These are phyloP conservation scores for Vigna unguiculata DNA, from an alignment of 306 rosid genomes.

Conservation along the genomic window DNA sequence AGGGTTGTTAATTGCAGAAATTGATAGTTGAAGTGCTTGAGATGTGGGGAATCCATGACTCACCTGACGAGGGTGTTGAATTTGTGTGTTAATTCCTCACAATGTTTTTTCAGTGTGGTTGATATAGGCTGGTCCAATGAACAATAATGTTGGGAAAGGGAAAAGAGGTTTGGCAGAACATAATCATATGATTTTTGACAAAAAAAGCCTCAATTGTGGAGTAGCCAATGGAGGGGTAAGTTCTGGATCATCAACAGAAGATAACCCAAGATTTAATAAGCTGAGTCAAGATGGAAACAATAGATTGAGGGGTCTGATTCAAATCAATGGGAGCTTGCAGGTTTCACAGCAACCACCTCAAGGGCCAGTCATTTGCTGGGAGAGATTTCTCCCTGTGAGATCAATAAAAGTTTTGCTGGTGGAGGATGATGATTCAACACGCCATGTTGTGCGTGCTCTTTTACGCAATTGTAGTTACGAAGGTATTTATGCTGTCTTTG, in stretches of 20 bases:
- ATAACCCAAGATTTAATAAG: conserved; percentile 45
- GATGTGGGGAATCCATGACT: conserved; percentile 40
- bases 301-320: conserved; percentile 50
- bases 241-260: conserved; percentile 55
- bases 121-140: conserved; percentile 49
- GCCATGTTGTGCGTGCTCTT: conserved; percentile 68
- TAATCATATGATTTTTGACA: conserved; percentile 47
- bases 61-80: conserved; percentile 40
- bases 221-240: conserved; percentile 54
- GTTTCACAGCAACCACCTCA: conserved; percentile 53
- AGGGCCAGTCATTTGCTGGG: conserved; percentile 57
- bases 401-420: conserved; percentile 70
- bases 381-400: conserved; percentile 64
- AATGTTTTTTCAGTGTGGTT: conserved; percentile 51
- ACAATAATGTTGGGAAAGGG: conserved; percentile 40
- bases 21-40: conserved; percentile 47
- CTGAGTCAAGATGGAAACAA: conserved; percentile 45
- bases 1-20: conserved; percentile 48
- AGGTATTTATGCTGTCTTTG: conserved; percentile 49
- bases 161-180: conserved; percentile 41
- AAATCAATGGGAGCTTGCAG: conserved; percentile 55
- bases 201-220: conserved; percentile 43
- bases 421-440: conserved; percentile 72
- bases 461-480: conserved; percentile 69
- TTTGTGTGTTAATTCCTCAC: conserved; percentile 45